These are phyloP conservation scores for Chalciporus sphaerocephalus DNA, from an alignment of 768 basidiomycete genomes.

Conservation along the genomic window DNA sequence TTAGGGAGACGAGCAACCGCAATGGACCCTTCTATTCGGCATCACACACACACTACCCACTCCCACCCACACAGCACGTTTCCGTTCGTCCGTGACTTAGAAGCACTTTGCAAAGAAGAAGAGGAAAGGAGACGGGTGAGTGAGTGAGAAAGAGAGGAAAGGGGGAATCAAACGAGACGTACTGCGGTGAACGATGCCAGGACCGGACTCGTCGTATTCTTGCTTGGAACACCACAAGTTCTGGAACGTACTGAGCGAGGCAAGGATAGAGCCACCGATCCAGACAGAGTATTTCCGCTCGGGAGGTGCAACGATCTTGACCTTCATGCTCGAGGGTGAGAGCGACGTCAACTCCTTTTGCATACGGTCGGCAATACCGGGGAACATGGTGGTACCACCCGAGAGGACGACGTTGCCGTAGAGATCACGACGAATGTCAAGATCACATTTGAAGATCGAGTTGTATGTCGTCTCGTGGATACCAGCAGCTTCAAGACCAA, in stretches of 20 bases:
- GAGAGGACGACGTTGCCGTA: slow-evolving; percentile 44
- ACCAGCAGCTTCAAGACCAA: slow-evolving; percentile 76
- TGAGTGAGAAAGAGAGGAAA: background rate
- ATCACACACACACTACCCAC: too few relatives aligned
- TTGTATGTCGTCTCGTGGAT: slow-evolving; percentile 72
- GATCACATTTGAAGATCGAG: slow-evolving; percentile 65
- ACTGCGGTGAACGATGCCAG: slow-evolving; percentile 78
- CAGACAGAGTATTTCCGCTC: slow-evolving; percentile 96
- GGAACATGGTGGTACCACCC: slow-evolving; percentile 94
- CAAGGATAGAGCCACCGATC: slow-evolving; percentile 85
- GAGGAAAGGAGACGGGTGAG: too few relatives aligned
- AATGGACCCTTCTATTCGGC: too few relatives aligned
- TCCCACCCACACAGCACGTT: slow-evolving; percentile 15
- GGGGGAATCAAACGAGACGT: slow-evolving; percentile 25
- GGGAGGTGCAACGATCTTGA: slow-evolving; percentile 91
- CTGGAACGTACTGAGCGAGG: slow-evolving; percentile 93
- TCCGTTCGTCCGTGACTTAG: slow-evolving; percentile 18
- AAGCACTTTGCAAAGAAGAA: slow-evolving; percentile 20
- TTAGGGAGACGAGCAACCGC: too few relatives aligned
- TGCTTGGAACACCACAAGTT: slow-evolving; percentile 93
- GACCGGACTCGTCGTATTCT: slow-evolving; percentile 86
- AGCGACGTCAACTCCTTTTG: slow-evolving; percentile 87
- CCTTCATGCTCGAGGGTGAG: slow-evolving; percentile 82
- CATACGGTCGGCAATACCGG: slow-evolving; percentile 94
- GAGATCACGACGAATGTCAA: slow-evolving; percentile 48